Percentiles rank a stretch among this genome's conserved stretches.
Conservation (phyloP, 257 asterid genomes). For the Lycium ferocissimum region DNA sequence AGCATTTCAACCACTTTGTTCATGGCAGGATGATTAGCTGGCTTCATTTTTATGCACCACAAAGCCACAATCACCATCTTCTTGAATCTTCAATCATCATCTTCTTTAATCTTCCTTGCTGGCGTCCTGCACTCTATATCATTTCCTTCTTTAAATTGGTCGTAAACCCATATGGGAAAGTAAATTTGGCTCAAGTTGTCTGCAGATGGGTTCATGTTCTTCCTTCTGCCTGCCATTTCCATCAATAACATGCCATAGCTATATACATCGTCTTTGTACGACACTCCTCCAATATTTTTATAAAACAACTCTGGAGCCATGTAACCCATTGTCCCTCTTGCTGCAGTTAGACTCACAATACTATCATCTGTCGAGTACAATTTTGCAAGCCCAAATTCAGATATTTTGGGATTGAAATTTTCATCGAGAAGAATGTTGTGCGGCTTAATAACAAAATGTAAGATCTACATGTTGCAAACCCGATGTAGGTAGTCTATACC, state of each 20-base stretch:
- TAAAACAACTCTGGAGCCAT: constrained; percentile 51
- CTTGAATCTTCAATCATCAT: constrained; percentile 39
- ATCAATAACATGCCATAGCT: constrained; percentile 62
- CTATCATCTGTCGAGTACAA: constrained; percentile 40
- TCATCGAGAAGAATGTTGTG: constrained; percentile 53
- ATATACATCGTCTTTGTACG: constrained; percentile 59
- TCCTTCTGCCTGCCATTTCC: constrained; percentile 54
- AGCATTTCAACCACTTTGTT: constrained; percentile 56
- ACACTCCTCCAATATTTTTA: constrained; percentile 46
- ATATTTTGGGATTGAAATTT: constrained; percentile 51
- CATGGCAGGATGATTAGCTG: constrained; percentile 51
- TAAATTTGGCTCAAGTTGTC: constrained; percentile 38
- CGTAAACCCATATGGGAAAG: constrained; percentile 60
- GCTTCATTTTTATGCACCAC: constrained; percentile 59
- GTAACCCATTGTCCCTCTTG: constrained; percentile 48
- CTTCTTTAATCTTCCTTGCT: constrained; percentile 39
- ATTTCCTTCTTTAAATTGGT: constrained; percentile 43
- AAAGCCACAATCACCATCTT: constrained; percentile 51
- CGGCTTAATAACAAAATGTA: constrained; percentile 56
- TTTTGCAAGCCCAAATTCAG: constrained; percentile 49
- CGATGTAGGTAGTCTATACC: constrained; percentile 54
- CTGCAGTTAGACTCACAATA: constrained; percentile 37
- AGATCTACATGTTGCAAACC: constrained; percentile 46
- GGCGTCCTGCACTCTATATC: constrained; percentile 37
- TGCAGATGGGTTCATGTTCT: constrained; percentile 36